These are phyloP conservation scores for Adansonia digitata DNA, from an alignment of 345 rosid genomes.

Conservation along the genomic window DNA sequence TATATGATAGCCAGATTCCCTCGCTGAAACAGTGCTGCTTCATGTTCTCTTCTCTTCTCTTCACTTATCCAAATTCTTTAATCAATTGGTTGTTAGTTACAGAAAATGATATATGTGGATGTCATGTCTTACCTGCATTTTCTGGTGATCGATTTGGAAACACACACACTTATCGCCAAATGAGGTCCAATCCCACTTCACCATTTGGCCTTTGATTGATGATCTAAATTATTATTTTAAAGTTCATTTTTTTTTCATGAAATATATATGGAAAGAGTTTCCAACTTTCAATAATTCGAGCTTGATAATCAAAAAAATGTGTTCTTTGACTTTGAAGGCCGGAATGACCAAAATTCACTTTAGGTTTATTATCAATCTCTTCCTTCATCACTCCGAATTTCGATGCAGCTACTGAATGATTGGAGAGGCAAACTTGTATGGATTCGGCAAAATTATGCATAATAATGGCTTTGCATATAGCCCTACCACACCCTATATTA, in stretches of 20 bases:
- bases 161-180: not conserved
- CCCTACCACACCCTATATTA: constrained; percentile 8
- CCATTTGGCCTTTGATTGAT: not conserved
- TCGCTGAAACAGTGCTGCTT: not conserved
- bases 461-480: constrained; percentile 7
- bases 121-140: constrained; percentile 4
- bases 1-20: constrained; percentile 8
- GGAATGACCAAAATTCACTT: not conserved
- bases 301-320: not conserved
- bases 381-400: constrained; percentile 15
- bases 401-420: constrained; percentile 25
- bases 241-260: not conserved
- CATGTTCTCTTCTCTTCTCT: not conserved
- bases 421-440: constrained; percentile 16
- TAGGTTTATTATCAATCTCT: constrained; percentile 20
- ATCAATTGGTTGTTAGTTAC: not conserved
- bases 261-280: no score
- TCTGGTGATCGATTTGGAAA: not conserved
- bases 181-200: constrained; percentile 3
- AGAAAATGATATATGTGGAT: constrained; percentile 7
- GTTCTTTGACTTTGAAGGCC: constrained; percentile 20
- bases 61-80: not conserved
- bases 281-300: not conserved
- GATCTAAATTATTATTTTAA: no score
- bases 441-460: not conserved